Conservation (phyloP, 495 filamentous ascomycete genomes). For the Recurvomyces mirabilis region DNA sequence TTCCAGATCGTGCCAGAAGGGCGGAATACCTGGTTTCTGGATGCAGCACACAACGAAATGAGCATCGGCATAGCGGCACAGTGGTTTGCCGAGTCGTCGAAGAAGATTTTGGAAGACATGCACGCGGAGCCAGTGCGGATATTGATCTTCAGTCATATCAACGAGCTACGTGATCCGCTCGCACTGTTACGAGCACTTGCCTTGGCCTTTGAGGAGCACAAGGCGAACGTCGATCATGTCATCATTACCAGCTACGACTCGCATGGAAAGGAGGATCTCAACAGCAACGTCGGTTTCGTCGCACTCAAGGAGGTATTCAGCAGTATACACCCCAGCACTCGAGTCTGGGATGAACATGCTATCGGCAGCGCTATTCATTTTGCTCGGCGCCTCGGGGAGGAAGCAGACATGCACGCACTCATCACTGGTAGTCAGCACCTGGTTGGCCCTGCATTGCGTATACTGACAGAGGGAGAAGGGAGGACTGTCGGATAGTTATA, state of each 20-base stretch:
- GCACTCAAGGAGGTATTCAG: constrained; percentile 65
- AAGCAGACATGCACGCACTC: constrained; percentile 31
- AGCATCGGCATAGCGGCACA: constrained; percentile 33
- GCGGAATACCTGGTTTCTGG: constrained; percentile 34
- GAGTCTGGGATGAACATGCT: constrained; percentile 56
- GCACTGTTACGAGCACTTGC: constrained; percentile 27
- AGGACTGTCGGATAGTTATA: too few relatives aligned
- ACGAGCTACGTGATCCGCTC: constrained; percentile 31
- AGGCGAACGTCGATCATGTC: constrained; percentile 22
- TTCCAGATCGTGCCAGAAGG: constrained; percentile 34
- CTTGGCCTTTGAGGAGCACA: constrained; percentile 21
- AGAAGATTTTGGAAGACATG: not conserved
- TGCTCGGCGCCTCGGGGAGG: constrained; percentile 44
- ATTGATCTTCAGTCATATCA: constrained; percentile 33
- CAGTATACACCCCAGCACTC: constrained; percentile 47
- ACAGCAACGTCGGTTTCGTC: constrained; percentile 63
- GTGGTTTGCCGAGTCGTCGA: constrained; percentile 31
- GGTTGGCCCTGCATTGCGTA: too few relatives aligned
- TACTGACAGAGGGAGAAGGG: too few relatives aligned
- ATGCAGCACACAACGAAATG: constrained; percentile 40
- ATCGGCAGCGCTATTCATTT: constrained; percentile 76
- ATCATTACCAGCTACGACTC: constrained; percentile 24
- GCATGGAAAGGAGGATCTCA: too few relatives aligned
- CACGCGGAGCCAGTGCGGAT: not conserved
- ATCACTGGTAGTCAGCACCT: constrained; percentile 85